phyloP scores from a whole-genome alignment of 345 rosid species.

The Brassica nigra region DNA sequence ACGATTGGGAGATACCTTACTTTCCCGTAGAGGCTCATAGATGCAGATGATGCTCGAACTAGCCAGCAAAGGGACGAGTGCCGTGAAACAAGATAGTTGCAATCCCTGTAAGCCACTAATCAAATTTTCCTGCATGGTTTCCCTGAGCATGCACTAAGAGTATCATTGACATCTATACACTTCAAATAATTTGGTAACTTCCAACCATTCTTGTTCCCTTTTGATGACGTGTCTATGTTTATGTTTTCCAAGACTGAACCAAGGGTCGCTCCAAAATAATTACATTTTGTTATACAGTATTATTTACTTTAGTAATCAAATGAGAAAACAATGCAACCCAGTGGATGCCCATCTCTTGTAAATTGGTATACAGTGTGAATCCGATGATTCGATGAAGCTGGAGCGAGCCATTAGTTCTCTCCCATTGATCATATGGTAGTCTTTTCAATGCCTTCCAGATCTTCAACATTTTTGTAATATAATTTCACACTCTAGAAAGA shows the following conservation, averaged over 20 bases:
- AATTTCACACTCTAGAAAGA: conserved; percentile 65
- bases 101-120: conserved; percentile 1
- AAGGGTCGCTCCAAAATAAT: background rate
- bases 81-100: background rate
- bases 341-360: conserved; percentile 14
- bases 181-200: conserved; percentile 14
- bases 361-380: conserved; percentile 20
- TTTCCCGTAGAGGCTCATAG: conserved; percentile 1
- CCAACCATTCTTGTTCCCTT: conserved; percentile 17
- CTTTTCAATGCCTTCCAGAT: conserved; percentile 14
- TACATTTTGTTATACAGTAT: conserved; percentile 22
- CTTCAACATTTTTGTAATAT: conserved; percentile 47
- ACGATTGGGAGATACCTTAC: conserved; percentile 11
- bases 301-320: background rate
- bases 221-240: conserved; percentile 17
- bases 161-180: conserved; percentile 15
- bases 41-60: background rate
- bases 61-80: background rate
- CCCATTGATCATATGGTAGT: background rate
- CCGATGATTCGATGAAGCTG: conserved; percentile 10
- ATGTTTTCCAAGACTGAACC: conserved; percentile 19
- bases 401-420: conserved; percentile 15
- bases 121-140: conserved; percentile 1
- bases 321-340: conserved; percentile 14
- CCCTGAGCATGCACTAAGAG: conserved; percentile 4